Conservation (phyloP, 2,329 filamentous ascomycete genomes). For the Fusarium sacchari region DNA sequence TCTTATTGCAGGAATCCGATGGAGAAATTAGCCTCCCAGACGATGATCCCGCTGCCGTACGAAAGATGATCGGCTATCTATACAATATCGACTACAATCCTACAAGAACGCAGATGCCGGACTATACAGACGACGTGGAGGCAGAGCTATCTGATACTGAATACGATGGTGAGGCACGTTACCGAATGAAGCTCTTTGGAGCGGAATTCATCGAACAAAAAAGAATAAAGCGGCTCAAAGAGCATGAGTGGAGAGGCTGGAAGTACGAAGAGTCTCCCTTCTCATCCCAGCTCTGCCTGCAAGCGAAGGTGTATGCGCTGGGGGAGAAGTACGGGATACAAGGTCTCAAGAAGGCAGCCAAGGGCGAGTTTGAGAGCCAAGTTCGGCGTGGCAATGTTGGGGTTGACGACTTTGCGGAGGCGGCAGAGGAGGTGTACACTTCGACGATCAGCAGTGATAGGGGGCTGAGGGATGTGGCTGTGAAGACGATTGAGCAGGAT, state of each 20-base stretch:
- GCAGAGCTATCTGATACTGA: neutral
- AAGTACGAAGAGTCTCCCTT: accelerated
- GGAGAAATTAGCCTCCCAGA: neutral
- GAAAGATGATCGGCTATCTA: conserved; percentile 6
- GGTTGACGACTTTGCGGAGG: neutral
- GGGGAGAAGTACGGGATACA: neutral
- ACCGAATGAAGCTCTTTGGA: neutral
- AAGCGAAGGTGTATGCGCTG: accelerated
- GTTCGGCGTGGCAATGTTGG: neutral
- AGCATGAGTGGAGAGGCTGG: neutral
- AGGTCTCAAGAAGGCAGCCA: accelerated
- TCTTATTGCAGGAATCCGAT: neutral
- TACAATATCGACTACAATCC: conserved; percentile 8
- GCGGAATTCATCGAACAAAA: neutral
- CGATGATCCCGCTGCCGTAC: conserved; percentile 2
- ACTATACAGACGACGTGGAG: neutral
- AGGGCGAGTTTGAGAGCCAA: accelerated
- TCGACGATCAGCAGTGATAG: neutral
- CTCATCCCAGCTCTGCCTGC: neutral
- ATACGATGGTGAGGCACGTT: accelerated
- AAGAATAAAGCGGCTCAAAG: neutral
- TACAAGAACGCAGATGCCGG: accelerated
- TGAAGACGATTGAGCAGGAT: neutral
- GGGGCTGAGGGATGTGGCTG: neutral
- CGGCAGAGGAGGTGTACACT: neutral